Conservation (phyloP, 1,284 basidiomycete species). For the Marasmius oreades region DNA sequence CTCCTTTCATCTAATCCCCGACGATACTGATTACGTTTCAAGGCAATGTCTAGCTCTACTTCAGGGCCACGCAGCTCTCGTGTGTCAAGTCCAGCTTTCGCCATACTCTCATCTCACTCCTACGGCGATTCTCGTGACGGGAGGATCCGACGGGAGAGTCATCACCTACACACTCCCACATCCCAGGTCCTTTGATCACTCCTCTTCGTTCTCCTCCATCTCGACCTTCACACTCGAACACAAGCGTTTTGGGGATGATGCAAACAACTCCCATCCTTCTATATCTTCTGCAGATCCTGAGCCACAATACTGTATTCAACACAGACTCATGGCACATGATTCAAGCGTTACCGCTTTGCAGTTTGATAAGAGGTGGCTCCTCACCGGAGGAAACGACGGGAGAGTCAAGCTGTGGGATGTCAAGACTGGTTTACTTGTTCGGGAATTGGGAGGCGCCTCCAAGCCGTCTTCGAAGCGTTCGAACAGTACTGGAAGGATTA, state of each 20-base stretch:
- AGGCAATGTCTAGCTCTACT: constrained; percentile 84
- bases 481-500: neutral
- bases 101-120: constrained; percentile 16
- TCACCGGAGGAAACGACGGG: constrained; percentile 90
- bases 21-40: neutral
- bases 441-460: neutral
- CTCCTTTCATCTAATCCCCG: neutral
- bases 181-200: constrained; percentile 7
- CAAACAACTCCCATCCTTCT: constrained; percentile 1
- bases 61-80: constrained; percentile 91
- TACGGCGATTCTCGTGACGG: constrained; percentile 69
- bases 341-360: neutral
- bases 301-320: neutral
- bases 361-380: constrained; percentile 58
- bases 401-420: constrained; percentile 86
- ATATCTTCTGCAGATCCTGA: constrained; percentile 5
- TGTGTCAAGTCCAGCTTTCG: constrained; percentile 90
- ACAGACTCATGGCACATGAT: neutral
- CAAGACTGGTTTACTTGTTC: constrained; percentile 47
- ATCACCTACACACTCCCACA: constrained; percentile 81
- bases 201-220: neutral
- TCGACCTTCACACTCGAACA: neutral
- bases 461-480: neutral
- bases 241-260: neutral
- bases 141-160: constrained; percentile 91